These are phyloP conservation scores for Chaetomidium leptoderma DNA, from an alignment of 495 filamentous ascomycete species.

Conservation along the genomic window DNA sequence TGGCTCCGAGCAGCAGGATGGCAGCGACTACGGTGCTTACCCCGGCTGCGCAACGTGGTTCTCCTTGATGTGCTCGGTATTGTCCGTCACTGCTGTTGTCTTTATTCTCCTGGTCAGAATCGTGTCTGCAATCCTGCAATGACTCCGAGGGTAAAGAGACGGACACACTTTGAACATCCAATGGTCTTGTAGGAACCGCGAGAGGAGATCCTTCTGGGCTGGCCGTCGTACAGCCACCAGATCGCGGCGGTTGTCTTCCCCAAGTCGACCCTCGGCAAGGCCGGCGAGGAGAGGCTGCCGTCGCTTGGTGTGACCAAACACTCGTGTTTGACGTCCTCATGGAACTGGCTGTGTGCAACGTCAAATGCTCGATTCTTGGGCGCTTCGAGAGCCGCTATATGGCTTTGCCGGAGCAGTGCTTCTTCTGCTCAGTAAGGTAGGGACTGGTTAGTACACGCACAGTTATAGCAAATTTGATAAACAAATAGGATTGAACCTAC, in stretches of 20 bases:
- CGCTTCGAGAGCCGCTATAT: neutral
- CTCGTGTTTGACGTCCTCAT: neutral
- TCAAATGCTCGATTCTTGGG: neutral
- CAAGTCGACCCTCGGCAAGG: neutral
- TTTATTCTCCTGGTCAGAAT: neutral
- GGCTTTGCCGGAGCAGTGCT: neutral
- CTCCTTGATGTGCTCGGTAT: neutral
- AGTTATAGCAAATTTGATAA: neutral
- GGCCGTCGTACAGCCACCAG: neutral
- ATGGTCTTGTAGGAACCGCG: neutral
- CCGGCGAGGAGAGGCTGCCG: neutral
- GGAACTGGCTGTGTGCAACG: neutral
- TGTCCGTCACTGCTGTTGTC: neutral
- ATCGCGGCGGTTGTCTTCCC: neutral
- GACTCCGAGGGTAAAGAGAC: neutral
- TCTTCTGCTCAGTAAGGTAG: neutral
- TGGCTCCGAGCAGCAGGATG: conserved; percentile 2
- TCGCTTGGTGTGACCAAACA: neutral
- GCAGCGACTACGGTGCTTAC: neutral
- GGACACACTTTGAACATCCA: neutral
- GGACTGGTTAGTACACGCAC: neutral
- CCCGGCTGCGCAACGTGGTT: neutral
- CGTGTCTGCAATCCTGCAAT: neutral
- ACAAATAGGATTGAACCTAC: neutral
- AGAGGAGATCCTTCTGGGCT: neutral